Evolutionary conservation across 2,329 filamentous ascomycete genomes (phyloP), one percentile per base, ranked within the genome.

Genomic region (Metarhizium humberi): DNA sequence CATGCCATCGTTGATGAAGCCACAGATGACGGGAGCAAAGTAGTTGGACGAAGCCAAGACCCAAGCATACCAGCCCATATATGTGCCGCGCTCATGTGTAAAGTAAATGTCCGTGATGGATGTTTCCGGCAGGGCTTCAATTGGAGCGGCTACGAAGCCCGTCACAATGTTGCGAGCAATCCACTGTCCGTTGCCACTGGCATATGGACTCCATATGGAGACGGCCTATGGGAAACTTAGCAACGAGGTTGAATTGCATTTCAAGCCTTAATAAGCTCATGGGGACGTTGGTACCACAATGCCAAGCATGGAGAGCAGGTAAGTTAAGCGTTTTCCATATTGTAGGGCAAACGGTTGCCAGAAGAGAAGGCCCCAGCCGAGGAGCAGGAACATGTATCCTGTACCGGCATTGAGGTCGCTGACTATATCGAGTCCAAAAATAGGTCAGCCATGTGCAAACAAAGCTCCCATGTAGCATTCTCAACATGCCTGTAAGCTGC

Each of bases 281-380:
- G 25, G 25, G 25, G 25, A 25, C 3, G 25, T 25, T 25, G 25
- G 36, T 57, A 60, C 58, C 6, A 57, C 52, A 13, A 54, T 47
- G 25, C 66, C 68, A 0, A 67, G 53, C 10, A 73, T 63, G 0
- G 73, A 73, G 25, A 71, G 47, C 5, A 75, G 58, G 53, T 75
- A 75, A 0, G 68, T 66, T 4, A 67, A 57, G 7, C 73, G 64
- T 59, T 75, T 75, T 52, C 75, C 75, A 54, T 75, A 77, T 48
- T 73, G 69, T 13, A 76, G 62, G 0, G 75, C 73, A 16, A 77
- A 69, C 0, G 75, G 74, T 58, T 78, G 75, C 75, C 75, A 78
- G 55, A 78, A 71, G 6, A 78, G 59, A 29, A 73, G 64, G 0
- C 72, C 68, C 70, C 71, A 76, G 2, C 75, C 75, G 1, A 74